Base-by-base conservation (phyloP, 2,329 filamentous ascomycete genomes). In the Pseudogymnoascus sp. region DNA sequence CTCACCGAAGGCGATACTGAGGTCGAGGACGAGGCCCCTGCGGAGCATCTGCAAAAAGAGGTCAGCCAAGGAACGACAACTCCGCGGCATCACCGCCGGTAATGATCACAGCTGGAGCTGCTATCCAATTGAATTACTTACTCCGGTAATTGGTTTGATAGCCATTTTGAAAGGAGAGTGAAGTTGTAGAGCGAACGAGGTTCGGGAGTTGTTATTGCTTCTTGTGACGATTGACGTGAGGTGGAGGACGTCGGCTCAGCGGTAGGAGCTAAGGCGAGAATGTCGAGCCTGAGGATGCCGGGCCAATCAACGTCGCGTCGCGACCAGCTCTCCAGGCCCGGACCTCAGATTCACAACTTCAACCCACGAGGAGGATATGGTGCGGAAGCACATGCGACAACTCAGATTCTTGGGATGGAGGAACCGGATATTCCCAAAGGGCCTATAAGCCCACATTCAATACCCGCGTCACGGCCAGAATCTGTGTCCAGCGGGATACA, bases 1-100 rank as follows among this genome's bases (percentile, higher is more conserved):
- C 81, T 70, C 75, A 84, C 82, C 82, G 71, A 82, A 76, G 66
- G 81, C 80, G 72, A 84, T 78, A 67, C 80, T 80, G 70, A 85
- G 77, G 72, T 85, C 82, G 72, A 85, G 79, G 71, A 85, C 81
- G 68, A 84, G 75, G 73, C 79, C 77, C 73, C 81, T 76, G 71
- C 81, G 81, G 77, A 84, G 81, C 81, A 84, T 84, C 82, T 84
- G 71, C 22, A 37, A 43, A 66, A 61, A 41, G 64, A 68, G 68
- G 66, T 73, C 67, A 74, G 71, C 67, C 38, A 65, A 70, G 63
- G 26, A 64, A 67, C 62, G 35, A 35, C 35, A 33, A 35, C 37
- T 38, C 38, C 46, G n/a, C 61, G 22, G 41, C 37, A 31, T 19
- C 14, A 38, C 22, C 14, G 38, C 38, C 43, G 53, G 8, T 16